Percentiles rank a stretch among this genome's conserved stretches.
phyloP scores from a whole-genome alignment of 352 stramenopile species.

The Globisporangium alternatum region DNA sequence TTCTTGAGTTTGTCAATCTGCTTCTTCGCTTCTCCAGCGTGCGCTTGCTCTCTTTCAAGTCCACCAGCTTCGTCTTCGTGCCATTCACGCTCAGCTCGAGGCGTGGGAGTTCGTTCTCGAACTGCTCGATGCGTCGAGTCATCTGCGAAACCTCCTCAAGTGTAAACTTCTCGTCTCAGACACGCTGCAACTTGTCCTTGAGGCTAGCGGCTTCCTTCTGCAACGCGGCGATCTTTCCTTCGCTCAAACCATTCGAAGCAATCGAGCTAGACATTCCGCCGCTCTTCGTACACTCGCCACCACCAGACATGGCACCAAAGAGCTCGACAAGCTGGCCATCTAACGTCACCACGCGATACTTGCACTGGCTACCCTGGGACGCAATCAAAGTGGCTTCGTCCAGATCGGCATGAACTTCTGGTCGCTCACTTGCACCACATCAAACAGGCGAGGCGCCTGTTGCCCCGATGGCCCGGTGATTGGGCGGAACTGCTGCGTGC shows the following conservation, averaged over 20 bases:
- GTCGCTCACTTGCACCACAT: conserved; percentile 87
- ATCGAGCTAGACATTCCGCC: conserved; percentile 92
- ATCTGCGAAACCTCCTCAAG: conserved; percentile 86
- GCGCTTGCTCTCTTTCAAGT: conserved; percentile 56
- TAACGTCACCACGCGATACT: conserved; percentile 97
- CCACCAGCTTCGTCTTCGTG: conserved; percentile 57
- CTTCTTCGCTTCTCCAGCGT: conserved; percentile 87
- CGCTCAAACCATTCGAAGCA: conserved; percentile 37
- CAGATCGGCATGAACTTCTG: conserved; percentile 90
- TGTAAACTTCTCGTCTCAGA: conserved; percentile 59
- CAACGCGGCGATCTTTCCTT: conserved; percentile 60
- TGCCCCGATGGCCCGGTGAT: conserved; percentile 49
- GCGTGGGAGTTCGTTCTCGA: conserved; percentile 90
- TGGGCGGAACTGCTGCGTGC: conserved; percentile 56
- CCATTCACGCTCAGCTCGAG: conserved; percentile 82
- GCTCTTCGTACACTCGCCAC: conserved; percentile 90
- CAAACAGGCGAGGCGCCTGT: conserved; percentile 77
- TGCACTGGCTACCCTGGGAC: conserved; percentile 91
- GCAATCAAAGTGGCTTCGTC: conserved; percentile 90
- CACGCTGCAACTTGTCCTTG: conserved; percentile 46
- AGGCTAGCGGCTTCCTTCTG: conserved; percentile 52
- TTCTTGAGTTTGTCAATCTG: conserved; percentile 84
- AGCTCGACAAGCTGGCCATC: conserved; percentile 98
- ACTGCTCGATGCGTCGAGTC: conserved; percentile 84
- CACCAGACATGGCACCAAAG: conserved; percentile 98